A percentile compares a stretch with the other conserved stretches of the same genome.
Conservation (phyloP, 208 protist species). For the Acanthamoeba lenticulata region DNA sequence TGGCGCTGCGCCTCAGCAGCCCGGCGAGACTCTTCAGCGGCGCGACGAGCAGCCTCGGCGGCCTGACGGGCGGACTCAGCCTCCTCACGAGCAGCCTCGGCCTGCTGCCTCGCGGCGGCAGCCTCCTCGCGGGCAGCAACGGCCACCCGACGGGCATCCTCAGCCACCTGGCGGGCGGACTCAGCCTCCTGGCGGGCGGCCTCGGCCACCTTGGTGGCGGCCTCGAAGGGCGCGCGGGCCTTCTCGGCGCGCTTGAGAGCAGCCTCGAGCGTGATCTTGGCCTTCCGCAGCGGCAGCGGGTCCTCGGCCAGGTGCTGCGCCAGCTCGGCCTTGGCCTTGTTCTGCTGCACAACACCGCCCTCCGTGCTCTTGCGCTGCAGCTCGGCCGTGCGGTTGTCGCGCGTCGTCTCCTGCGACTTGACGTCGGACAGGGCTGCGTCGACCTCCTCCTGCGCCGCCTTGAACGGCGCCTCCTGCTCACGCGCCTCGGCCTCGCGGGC, state of each 20-base stretch:
- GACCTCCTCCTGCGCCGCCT: conserved; percentile 65
- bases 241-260: conserved; percentile 56
- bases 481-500: background rate
- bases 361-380: conserved; percentile 56
- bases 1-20: background rate
- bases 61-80: conserved; percentile 31
- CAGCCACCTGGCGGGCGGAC: background rate
- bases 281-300: conserved; percentile 40
- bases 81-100: background rate
- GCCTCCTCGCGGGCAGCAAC: conserved; percentile 58
- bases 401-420: conserved; percentile 43
- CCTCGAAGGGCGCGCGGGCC: conserved; percentile 60
- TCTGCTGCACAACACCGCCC: conserved; percentile 28
- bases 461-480: conserved; percentile 61
- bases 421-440: conserved; percentile 67
- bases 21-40: background rate
- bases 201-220: conserved; percentile 47
- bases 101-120: background rate
- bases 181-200: conserved; percentile 44
- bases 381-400: conserved; percentile 63
- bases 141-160: background rate
- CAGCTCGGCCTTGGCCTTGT: conserved; percentile 64
- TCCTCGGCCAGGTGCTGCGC: conserved; percentile 62
- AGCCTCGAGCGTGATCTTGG: conserved; percentile 59
- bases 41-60: conserved; percentile 37